These are phyloP conservation scores for Diaporthe longicolla DNA, from an alignment of 2,329 filamentous ascomycete species.

Conservation along the genomic window DNA sequence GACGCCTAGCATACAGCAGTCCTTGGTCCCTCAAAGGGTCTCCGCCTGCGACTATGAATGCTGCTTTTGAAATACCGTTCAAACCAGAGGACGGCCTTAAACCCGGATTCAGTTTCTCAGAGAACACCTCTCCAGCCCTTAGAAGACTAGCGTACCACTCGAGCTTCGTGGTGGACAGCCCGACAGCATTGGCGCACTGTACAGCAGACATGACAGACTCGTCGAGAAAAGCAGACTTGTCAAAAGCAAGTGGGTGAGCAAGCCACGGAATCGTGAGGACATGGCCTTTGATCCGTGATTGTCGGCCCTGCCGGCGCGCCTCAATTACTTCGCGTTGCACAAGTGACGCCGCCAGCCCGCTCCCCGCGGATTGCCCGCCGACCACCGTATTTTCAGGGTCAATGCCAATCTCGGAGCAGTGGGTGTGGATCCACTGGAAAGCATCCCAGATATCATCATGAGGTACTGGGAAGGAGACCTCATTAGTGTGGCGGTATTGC, in stretches of 20 bases:
- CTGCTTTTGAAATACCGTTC: neutral
- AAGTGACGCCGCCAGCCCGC: neutral
- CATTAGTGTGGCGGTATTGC: constrained; percentile 5
- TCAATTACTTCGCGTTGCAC: neutral
- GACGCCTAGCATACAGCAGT: neutral
- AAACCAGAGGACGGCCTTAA: neutral
- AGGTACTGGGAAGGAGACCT: neutral
- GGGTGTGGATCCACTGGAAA: neutral
- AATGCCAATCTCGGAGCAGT: neutral
- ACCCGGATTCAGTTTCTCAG: neutral
- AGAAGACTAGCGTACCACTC: constrained; percentile 15
- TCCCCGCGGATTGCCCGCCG: neutral
- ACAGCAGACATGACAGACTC: neutral
- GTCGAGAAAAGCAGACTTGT: neutral
- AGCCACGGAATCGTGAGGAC: neutral
- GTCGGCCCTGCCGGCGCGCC: neutral
- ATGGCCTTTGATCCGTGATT: neutral
- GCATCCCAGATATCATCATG: constrained; percentile 1
- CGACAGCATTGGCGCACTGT: neutral
- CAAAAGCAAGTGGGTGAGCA: neutral
- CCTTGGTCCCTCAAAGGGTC: constrained; percentile 14
- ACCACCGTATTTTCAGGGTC: neutral
- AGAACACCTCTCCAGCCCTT: neutral
- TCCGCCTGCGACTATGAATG: constrained; percentile 5
- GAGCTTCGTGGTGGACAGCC: constrained; percentile 12